Evolutionary conservation across 768 basidiomycete species (phyloP).

Genomic region (Trametes coccinea): DNA sequence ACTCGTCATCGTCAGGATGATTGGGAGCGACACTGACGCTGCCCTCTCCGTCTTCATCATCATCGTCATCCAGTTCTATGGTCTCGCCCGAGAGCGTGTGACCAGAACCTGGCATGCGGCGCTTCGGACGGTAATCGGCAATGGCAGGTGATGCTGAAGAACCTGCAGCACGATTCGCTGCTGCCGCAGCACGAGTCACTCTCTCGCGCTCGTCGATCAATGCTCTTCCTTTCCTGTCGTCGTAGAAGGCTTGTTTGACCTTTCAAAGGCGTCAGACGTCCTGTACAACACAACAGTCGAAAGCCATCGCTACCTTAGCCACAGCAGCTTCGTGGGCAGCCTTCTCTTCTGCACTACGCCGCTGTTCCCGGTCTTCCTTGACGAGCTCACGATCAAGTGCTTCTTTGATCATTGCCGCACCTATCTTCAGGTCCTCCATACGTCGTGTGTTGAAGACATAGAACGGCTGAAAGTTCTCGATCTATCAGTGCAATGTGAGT

Average conservation of each 20-base stretch:
- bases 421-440: constrained; percentile 59
- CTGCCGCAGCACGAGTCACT: constrained; percentile 21
- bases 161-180: constrained; percentile 18
- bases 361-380: constrained; percentile 47
- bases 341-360: constrained; percentile 57
- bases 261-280: constrained; percentile 29
- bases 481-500: constrained; percentile 54
- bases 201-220: constrained; percentile 58
- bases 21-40: neutral
- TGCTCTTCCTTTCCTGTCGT: constrained; percentile 66
- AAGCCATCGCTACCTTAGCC: constrained; percentile 46
- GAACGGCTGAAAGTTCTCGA: constrained; percentile 69
- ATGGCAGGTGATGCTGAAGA: constrained; percentile 3
- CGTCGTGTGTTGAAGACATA: constrained; percentile 61
- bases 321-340: constrained; percentile 51
- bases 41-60: constrained; percentile 1
- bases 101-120: constrained; percentile 42
- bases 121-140: constrained; percentile 2
- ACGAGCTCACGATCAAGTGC: constrained; percentile 52
- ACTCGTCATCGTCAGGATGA: constrained; percentile 8
- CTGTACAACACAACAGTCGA: neutral
- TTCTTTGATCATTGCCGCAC: constrained; percentile 66
- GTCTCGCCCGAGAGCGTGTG: constrained; percentile 30
- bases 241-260: constrained; percentile 80
- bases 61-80: constrained; percentile 1